Conservation (phyloP, 805 yeast genomes). For the Tetrapisispora taiwanensis region DNA sequence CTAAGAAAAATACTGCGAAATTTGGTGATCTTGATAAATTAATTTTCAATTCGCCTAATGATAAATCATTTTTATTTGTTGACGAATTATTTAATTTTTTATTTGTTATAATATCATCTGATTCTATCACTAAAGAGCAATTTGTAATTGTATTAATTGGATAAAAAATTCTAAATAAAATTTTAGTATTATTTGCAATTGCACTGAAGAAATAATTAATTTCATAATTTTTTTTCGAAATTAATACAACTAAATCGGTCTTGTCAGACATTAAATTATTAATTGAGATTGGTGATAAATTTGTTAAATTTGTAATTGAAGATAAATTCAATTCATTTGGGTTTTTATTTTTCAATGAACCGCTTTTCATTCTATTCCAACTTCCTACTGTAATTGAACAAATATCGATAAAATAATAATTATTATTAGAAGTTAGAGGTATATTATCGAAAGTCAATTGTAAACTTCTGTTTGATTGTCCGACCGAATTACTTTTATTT, state of each 20-base stretch:
- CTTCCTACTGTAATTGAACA: constrained; percentile 62
- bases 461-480: neutral
- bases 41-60: constrained; percentile 39
- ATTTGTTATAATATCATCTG: constrained; percentile 17
- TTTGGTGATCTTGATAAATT: constrained; percentile 54
- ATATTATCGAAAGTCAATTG: constrained; percentile 28
- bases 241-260: constrained; percentile 60
- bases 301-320: constrained; percentile 39
- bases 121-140: constrained; percentile 46
- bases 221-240: constrained; percentile 61
- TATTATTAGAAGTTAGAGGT: constrained; percentile 51
- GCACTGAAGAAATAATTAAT: constrained; percentile 73
- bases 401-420: constrained; percentile 60
- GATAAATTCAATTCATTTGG: constrained; percentile 12
- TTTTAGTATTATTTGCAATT: constrained; percentile 53
- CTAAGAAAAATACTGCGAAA: constrained; percentile 65
- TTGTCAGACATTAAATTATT: constrained; percentile 51
- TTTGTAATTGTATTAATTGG: constrained; percentile 52
- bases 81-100: neutral
- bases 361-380: constrained; percentile 72
- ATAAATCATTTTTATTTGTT: constrained; percentile 15
- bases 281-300: constrained; percentile 57
- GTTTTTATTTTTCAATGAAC: constrained; percentile 35
- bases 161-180: constrained; percentile 61
- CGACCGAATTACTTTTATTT: neutral